phyloP scores from a whole-genome alignment of 2,329 filamentous ascomycete species.

The Aureobasidium uvarum region DNA sequence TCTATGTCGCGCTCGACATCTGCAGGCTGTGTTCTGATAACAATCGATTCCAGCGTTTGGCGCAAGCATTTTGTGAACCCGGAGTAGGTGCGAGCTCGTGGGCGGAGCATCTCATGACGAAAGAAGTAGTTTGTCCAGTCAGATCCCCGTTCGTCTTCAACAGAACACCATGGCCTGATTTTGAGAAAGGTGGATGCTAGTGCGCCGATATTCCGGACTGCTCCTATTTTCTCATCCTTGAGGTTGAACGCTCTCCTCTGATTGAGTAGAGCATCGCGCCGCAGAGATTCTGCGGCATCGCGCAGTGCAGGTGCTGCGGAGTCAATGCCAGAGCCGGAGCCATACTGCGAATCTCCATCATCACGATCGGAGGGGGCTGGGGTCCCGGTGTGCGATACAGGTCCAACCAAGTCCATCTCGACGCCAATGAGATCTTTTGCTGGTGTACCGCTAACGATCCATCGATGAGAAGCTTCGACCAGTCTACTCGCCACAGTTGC shows the following conservation, averaged over 20 bases:
- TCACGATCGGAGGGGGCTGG: not conserved
- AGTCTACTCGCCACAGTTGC: slow-evolving; percentile 55
- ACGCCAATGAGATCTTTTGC: slow-evolving; percentile 78
- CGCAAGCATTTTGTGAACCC: slow-evolving; percentile 59
- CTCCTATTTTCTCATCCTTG: slow-evolving; percentile 43
- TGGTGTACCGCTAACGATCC: slow-evolving; percentile 90
- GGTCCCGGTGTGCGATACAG: slow-evolving; percentile 1
- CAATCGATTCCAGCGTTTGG: slow-evolving; percentile 70
- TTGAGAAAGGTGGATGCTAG: slow-evolving; percentile 69
- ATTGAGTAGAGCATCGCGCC: slow-evolving; percentile 37
- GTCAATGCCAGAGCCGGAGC: not conserved
- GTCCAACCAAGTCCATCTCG: slow-evolving; percentile 56
- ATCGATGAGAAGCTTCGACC: slow-evolving; percentile 65
- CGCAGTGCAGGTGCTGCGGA: slow-evolving; percentile 27
- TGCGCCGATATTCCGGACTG: slow-evolving; percentile 61
- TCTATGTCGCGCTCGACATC: slow-evolving; percentile 64
- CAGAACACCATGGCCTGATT: slow-evolving; percentile 70
- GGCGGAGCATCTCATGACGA: slow-evolving; percentile 47
- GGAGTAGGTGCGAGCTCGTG: slow-evolving; percentile 55
- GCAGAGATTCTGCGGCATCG: slow-evolving; percentile 16
- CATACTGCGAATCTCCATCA: not conserved
- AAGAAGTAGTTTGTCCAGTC: slow-evolving; percentile 72
- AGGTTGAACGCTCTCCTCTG: slow-evolving; percentile 43
- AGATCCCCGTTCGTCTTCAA: slow-evolving; percentile 58
- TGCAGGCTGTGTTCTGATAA: slow-evolving; percentile 73